Base-by-base conservation (phyloP, 352 stramenopile genomes). In the Phytophthora agathidicida region DNA sequence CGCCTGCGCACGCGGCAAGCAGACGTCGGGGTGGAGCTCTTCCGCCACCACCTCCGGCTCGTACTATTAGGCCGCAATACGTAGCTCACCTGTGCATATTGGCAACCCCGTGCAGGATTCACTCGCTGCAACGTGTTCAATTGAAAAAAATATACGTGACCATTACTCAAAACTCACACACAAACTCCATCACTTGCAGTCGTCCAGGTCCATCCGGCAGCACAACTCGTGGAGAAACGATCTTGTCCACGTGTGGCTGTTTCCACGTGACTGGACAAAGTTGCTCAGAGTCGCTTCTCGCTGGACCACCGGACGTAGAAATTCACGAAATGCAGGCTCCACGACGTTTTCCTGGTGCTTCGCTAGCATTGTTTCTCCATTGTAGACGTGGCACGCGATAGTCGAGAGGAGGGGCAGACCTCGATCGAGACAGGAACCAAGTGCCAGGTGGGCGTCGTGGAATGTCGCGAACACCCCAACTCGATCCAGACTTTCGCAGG, bases 161-260 rank as follows among this genome's bases (percentile, higher is more conserved):
- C n/a, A n/a, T n/a, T n/a, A n/a, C n/a, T n/a, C n/a, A n/a, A 32
- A 6, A 32, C 27, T 32, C 27, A 32, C 27, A 32, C 27, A 10
- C 19, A 43, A 28, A 16, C 36, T 27, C 28, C 5, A 17, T 57
- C 17, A 47, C 13, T 55, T 35, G 43, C 62, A 65, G 8, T 59
- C 54, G 46, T 77, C 54, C 8, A 80, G 30, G 44, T 83, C 73
- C 69, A 84, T 77, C 5, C 52, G 51, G 27, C 63, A 60, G 38
- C 61, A 71, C 13, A 84, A 48, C 17, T 78, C 43, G 33, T 80
- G 69, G 32, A 87, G 45, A 20, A 73, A 65, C 33, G 74, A 84
- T 26, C 56, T 58, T 9, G 51, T 57, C 73, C 71, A 87, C 16
- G 65, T 61, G 50, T 80, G 57, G 7, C 43, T 32, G 9, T 67